A percentile compares a stretch with the other conserved stretches of the same genome.
Evolutionary conservation across 768 basidiomycete species (phyloP).

Genomic region (Naematelia aurantialba): DNA sequence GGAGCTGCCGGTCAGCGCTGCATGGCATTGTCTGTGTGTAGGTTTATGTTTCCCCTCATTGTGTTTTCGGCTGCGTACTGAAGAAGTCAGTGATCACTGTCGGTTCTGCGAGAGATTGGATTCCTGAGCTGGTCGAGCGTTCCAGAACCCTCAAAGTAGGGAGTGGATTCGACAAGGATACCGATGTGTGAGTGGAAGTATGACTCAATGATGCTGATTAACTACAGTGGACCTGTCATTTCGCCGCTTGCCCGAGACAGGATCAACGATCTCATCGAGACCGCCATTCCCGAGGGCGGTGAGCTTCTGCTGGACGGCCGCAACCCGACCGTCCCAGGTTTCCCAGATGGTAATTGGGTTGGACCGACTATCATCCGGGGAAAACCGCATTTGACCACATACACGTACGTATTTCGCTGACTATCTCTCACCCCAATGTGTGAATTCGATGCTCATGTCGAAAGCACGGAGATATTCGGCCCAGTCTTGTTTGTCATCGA

Average conservation of each 20-base stretch:
- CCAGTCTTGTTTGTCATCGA: constrained; percentile 73
- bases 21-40: too few relatives aligned
- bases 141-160: constrained; percentile 70
- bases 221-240: constrained; percentile 52
- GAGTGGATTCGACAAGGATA: constrained; percentile 76
- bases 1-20: too few relatives aligned
- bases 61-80: too few relatives aligned
- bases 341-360: constrained; percentile 84
- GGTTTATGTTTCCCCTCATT: too few relatives aligned
- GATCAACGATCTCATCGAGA: constrained; percentile 66
- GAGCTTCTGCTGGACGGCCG: constrained; percentile 81
- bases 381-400: too few relatives aligned
- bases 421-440: constrained; percentile 55
- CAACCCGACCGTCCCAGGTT: constrained; percentile 61
- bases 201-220: not conserved
- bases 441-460: not conserved
- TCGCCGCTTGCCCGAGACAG: constrained; percentile 72
- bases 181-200: constrained; percentile 62
- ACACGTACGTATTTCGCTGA: constrained; percentile 81
- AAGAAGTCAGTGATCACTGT: too few relatives aligned
- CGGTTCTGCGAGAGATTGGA: too few relatives aligned
- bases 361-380: constrained; percentile 85
- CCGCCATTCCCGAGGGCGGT: constrained; percentile 65
- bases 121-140: constrained; percentile 70
- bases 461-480: constrained; percentile 95